phyloP scores from a whole-genome alignment of 805 yeast genomes.

The Schizosaccharomyces cryophilus region DNA sequence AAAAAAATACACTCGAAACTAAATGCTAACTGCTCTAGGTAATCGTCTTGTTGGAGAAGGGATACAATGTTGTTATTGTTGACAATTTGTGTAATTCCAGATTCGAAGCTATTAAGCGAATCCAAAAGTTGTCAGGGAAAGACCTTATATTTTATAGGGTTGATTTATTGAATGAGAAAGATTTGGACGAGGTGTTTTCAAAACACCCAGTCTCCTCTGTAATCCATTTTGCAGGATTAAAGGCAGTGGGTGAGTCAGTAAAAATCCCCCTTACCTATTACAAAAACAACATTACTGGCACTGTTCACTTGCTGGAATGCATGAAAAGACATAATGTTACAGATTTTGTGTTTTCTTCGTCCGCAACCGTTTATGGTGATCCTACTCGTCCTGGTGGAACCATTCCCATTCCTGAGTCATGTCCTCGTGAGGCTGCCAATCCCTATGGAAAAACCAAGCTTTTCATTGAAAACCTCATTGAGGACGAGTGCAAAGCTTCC shows the following conservation, averaged over 20 bases:
- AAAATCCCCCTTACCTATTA: slow-evolving; percentile 42
- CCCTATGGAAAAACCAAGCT: slow-evolving; percentile 59
- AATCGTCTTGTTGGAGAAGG: slow-evolving; percentile 31
- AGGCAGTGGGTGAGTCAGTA: slow-evolving; percentile 62
- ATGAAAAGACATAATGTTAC: slow-evolving; percentile 24
- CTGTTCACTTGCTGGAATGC: slow-evolving; percentile 30
- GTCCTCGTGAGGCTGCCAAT: slow-evolving; percentile 50
- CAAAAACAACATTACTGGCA: slow-evolving; percentile 44
- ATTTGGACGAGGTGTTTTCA: slow-evolving; percentile 24
- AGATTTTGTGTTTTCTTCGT: slow-evolving; percentile 47
- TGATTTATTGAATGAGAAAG: slow-evolving; percentile 29
- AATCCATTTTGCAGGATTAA: slow-evolving; percentile 60
- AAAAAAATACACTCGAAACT: too few relatives aligned
- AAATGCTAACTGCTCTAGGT: background rate
- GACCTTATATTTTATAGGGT: slow-evolving; percentile 27
- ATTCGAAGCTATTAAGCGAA: slow-evolving; percentile 36
- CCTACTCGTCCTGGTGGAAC: slow-evolving; percentile 45
- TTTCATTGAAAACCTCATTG: slow-evolving; percentile 35
- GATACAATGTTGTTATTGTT: slow-evolving; percentile 45
- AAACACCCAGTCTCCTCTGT: slow-evolving; percentile 31
- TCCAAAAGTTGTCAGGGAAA: slow-evolving; percentile 26
- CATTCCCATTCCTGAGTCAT: slow-evolving; percentile 58
- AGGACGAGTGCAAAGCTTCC: slow-evolving; percentile 27
- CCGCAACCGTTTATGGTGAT: slow-evolving; percentile 70
- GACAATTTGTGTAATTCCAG: slow-evolving; percentile 49